Conservation (phyloP, 2,329 filamentous ascomycete genomes). For the Salinomyces thailandicus region DNA sequence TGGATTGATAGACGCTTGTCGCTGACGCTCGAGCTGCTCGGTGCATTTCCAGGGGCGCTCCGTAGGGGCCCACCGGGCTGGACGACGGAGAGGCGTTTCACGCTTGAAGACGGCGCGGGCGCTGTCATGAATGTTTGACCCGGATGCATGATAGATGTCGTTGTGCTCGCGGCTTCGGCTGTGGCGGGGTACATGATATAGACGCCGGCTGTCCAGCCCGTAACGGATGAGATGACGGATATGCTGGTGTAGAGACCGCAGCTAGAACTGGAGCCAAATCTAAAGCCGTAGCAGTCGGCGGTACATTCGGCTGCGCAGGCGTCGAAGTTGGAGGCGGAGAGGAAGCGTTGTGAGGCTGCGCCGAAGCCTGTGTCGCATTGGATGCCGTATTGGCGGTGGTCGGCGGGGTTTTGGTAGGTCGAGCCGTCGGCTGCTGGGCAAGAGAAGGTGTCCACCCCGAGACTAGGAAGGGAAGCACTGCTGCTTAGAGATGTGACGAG, state of each 20-base stretch:
- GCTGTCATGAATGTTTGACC: neutral
- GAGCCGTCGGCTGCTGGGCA: neutral
- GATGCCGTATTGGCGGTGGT: constrained; percentile 10
- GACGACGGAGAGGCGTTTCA: too few relatives aligned
- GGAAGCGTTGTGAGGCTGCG: constrained; percentile 12
- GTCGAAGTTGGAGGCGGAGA: constrained; percentile 10
- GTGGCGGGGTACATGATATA: constrained; percentile 8
- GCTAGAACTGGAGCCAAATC: constrained; percentile 13
- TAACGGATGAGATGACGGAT: constrained; percentile 5
- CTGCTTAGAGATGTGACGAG: neutral
- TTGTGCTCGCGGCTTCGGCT: neutral
- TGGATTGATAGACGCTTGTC: too few relatives aligned
- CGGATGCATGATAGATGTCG: too few relatives aligned
- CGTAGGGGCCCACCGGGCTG: too few relatives aligned
- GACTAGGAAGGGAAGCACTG: neutral
- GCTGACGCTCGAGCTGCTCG: too few relatives aligned
- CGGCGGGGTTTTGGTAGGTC: constrained; percentile 3
- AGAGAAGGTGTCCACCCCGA: neutral
- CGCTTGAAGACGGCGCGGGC: too few relatives aligned
- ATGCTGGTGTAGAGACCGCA: constrained; percentile 14
- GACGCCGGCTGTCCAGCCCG: constrained; percentile 13
- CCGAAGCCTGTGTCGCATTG: constrained; percentile 12
- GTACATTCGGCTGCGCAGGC: constrained; percentile 13
- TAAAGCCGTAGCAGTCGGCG: constrained; percentile 12
- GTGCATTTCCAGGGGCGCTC: too few relatives aligned